A percentile compares a stretch with the other conserved stretches of the same genome.
phyloP scores from a whole-genome alignment of 345 rosid species.

The Physaria fendleri region DNA sequence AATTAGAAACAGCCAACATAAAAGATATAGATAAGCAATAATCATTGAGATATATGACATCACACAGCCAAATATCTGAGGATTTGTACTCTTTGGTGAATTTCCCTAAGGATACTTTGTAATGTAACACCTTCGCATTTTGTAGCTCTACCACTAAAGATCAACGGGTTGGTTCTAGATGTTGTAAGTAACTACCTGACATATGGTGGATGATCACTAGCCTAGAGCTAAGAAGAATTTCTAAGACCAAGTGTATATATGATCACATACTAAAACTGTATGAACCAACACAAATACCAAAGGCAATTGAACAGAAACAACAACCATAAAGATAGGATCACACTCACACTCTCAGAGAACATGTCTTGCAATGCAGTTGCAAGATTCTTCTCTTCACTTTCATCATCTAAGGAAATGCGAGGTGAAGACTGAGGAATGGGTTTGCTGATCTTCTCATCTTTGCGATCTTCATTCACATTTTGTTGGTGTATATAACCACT shows the following conservation, averaged over 20 bases:
- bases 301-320: background rate
- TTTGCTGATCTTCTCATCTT: conserved; percentile 13
- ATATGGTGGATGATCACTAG: background rate
- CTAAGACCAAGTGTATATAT: background rate
- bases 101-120: background rate
- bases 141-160: background rate
- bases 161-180: background rate
- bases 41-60: background rate
- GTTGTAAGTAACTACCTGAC: background rate
- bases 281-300: background rate
- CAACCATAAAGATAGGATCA: background rate
- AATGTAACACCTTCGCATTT: background rate
- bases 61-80: background rate
- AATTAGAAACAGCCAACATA: background rate
- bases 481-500: conserved; percentile 35
- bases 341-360: conserved; percentile 33
- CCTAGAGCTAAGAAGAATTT: background rate
- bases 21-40: background rate
- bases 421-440: conserved; percentile 20
- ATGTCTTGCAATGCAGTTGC: conserved; percentile 30
- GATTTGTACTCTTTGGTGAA: background rate
- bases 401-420: background rate
- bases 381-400: conserved; percentile 23
- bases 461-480: conserved; percentile 24
- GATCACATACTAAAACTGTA: background rate